These are phyloP conservation scores for Escovopsis sp. DNA, from an alignment of 2,329 filamentous ascomycete genomes.

Conservation along the genomic window DNA sequence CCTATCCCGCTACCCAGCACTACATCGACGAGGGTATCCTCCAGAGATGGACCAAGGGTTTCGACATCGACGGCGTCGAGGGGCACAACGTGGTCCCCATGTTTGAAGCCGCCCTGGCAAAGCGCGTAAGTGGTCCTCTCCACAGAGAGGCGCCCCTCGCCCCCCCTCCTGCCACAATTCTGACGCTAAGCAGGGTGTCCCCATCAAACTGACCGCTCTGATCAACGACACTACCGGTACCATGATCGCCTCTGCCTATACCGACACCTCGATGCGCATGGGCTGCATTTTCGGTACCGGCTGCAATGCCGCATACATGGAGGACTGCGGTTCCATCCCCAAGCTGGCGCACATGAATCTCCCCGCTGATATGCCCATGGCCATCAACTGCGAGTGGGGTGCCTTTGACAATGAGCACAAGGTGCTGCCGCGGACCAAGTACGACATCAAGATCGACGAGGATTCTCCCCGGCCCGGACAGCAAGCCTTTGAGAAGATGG, in stretches of 20 bases:
- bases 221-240: conserved; percentile 98
- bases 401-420: conserved; percentile 91
- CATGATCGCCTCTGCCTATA: conserved; percentile 90
- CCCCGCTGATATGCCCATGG: conserved; percentile 69
- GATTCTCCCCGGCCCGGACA: conserved; percentile 86
- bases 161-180: neutral
- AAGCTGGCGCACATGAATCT: conserved; percentile 90
- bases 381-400: conserved; percentile 96
- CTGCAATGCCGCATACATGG: conserved; percentile 98
- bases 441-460: conserved; percentile 77
- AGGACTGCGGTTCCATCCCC: conserved; percentile 76
- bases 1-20: conserved; percentile 83
- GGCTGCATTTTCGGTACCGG: conserved; percentile 98
- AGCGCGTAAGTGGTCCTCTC: conserved; percentile 22
- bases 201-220: conserved; percentile 82
- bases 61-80: conserved; percentile 85
- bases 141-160: neutral
- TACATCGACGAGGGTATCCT: conserved; percentile 87
- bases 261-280: conserved; percentile 83
- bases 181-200: conserved; percentile 50
- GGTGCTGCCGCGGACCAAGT: conserved; percentile 71
- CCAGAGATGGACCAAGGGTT: conserved; percentile 95
- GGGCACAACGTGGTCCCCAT: conserved; percentile 81
- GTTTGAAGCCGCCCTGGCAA: conserved; percentile 63
- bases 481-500: conserved; percentile 97